These are phyloP conservation scores for Candida neerlandica DNA, from an alignment of 1,139 yeast genomes.

Conservation along the genomic window DNA sequence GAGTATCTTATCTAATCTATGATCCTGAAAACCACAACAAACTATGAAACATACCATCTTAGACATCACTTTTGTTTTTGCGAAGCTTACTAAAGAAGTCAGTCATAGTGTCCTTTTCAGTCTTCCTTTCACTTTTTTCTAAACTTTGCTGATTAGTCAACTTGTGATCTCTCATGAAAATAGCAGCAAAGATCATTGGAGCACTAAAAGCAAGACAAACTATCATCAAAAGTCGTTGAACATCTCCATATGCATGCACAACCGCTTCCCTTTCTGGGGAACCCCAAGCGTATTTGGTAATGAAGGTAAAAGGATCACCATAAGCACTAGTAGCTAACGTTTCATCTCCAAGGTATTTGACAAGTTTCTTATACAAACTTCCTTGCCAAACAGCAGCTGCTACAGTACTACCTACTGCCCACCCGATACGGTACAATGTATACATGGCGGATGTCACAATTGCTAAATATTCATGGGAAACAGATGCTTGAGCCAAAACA, in stretches of 20 bases:
- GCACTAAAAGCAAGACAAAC: constrained; percentile 36
- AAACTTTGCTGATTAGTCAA: constrained; percentile 29
- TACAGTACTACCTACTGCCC: constrained; percentile 37
- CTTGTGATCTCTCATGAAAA: constrained; percentile 37
- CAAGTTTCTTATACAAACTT: constrained; percentile 23
- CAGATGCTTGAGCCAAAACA: constrained; percentile 36
- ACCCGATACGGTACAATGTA: constrained; percentile 38
- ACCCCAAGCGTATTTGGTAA: constrained; percentile 32
- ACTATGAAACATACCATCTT: not conserved
- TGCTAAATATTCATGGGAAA: constrained; percentile 43
- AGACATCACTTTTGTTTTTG: constrained; percentile 4
- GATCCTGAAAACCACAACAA: not conserved
- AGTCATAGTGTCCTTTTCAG: constrained; percentile 13
- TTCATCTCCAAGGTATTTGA: constrained; percentile 21
- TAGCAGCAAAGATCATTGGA: constrained; percentile 31
- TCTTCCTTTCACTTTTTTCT: constrained; percentile 14
- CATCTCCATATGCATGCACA: constrained; percentile 34
- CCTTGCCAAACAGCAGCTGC: constrained; percentile 46
- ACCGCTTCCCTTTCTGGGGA: constrained; percentile 33
- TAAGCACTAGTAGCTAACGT: constrained; percentile 32
- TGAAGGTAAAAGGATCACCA: constrained; percentile 30
- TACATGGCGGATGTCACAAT: constrained; percentile 35
- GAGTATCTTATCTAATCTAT: not conserved
- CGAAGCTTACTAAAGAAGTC: constrained; percentile 8
- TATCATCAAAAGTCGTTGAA: constrained; percentile 35